Evolutionary conservation across 495 filamentous ascomycete genomes (phyloP).

Genomic region (Aspergillus heteromorphus): DNA sequence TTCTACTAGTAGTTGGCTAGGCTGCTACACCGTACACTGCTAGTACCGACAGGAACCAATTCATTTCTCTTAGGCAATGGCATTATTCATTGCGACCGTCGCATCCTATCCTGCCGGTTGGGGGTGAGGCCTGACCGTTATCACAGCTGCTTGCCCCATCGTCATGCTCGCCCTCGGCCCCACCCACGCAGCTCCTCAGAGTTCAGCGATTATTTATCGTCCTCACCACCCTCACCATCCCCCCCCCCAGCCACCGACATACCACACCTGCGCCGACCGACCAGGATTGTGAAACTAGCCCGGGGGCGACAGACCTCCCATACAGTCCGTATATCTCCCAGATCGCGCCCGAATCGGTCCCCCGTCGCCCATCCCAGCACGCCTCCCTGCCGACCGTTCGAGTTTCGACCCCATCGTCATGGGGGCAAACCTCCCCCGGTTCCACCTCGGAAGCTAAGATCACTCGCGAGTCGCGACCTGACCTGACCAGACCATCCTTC

Average conservation of each 20-base stretch:
- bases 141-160: not conserved
- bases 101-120: not conserved
- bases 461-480: not conserved
- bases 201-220: not conserved
- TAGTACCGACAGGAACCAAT: not conserved
- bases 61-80: not conserved
- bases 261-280: not conserved
- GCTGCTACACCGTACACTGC: too few relatives aligned
- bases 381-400: not conserved
- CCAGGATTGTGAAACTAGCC: not conserved
- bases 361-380: not conserved
- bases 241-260: not conserved
- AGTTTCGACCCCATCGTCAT: not conserved
- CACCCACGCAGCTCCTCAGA: not conserved
- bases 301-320: not conserved
- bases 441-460: conserved; percentile 10
- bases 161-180: not conserved
- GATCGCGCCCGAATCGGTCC: not conserved
- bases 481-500: not conserved
- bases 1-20: too few relatives aligned
- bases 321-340: not conserved
- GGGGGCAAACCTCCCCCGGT: conserved; percentile 4
- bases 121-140: not conserved
- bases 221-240: not conserved
- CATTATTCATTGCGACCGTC: not conserved